Evolutionary conservation across 768 basidiomycete species (phyloP).

Genomic region (Serendipita sp.): DNA sequence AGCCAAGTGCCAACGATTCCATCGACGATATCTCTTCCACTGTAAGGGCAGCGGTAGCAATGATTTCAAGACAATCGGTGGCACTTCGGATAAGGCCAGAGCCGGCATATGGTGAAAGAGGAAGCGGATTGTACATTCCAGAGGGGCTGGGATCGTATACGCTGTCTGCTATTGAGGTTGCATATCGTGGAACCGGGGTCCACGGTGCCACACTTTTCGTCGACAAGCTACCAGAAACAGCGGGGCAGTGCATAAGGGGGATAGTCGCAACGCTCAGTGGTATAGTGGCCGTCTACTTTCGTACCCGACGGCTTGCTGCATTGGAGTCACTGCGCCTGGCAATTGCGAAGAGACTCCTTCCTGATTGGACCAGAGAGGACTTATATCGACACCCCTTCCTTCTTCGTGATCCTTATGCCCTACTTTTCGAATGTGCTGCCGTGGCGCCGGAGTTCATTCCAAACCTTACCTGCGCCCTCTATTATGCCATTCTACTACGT

Average conservation of each 20-base stretch:
- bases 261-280: conserved; percentile 53
- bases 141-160: conserved; percentile 87
- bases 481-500: conserved; percentile 80
- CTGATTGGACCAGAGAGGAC: conserved; percentile 80
- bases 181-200: conserved; percentile 48
- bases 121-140: conserved; percentile 76
- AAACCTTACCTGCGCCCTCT: conserved; percentile 74
- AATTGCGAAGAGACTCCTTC: conserved; percentile 75
- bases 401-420: conserved; percentile 75
- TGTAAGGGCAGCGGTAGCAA: conserved; percentile 59
- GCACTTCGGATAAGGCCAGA: conserved; percentile 66
- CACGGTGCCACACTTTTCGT: conserved; percentile 35
- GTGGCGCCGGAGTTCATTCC: conserved; percentile 80
- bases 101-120: conserved; percentile 56
- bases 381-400: conserved; percentile 76
- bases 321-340: conserved; percentile 64
- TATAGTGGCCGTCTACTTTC: conserved; percentile 52
- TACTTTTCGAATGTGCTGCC: conserved; percentile 79
- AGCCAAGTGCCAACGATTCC: conserved; percentile 27
- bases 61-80: conserved; percentile 68
- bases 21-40: conserved; percentile 76
- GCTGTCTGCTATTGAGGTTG: conserved; percentile 61
- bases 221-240: conserved; percentile 64
- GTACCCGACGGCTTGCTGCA: conserved; percentile 53
- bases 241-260: conserved; percentile 60